phyloP scores from a whole-genome alignment of 1,284 basidiomycete genomes.

The Apiotrichum gamsii region DNA sequence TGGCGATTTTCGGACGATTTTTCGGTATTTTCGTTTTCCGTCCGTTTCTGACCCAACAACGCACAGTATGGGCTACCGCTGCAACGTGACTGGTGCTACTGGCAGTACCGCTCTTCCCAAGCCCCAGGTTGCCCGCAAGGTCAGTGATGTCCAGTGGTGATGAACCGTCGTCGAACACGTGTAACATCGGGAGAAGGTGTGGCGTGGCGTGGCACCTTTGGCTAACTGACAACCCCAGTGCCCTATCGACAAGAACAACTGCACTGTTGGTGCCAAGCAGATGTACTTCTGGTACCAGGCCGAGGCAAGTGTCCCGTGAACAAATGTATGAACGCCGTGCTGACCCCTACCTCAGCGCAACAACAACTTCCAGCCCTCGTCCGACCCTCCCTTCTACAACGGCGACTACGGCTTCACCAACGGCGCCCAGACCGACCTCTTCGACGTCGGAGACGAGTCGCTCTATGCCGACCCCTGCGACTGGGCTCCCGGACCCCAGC shows the following conservation, averaged over 20 bases:
- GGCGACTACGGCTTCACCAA: constrained; percentile 45
- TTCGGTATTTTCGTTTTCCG: constrained; percentile 47
- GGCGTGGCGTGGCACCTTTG: too few species aligned
- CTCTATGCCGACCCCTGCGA: background rate
- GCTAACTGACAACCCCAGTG: too few species aligned
- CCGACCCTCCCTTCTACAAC: constrained; percentile 31
- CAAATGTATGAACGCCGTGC: too few species aligned
- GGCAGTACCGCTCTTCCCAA: constrained; percentile 27
- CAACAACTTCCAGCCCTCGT: constrained; percentile 51
- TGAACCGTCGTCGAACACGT: too few species aligned
- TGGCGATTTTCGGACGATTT: too few species aligned
- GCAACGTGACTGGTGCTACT: constrained; percentile 40
- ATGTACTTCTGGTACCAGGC: constrained; percentile 40
- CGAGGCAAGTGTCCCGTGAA: too few species aligned
- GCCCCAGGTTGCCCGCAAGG: constrained; percentile 17
- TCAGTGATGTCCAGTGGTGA: too few species aligned
- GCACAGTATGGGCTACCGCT: constrained; percentile 22
- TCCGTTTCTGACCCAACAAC: background rate
- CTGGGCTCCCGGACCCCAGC: background rate
- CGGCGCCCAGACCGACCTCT: constrained; percentile 49
- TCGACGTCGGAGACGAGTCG: background rate
- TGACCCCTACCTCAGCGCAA: too few species aligned
- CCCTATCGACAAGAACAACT: constrained; percentile 20
- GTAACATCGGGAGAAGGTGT: too few species aligned
- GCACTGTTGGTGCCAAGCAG: constrained; percentile 10